phyloP scores from a whole-genome alignment of 23 red algal species.

The Gracilariopsis chorda region DNA sequence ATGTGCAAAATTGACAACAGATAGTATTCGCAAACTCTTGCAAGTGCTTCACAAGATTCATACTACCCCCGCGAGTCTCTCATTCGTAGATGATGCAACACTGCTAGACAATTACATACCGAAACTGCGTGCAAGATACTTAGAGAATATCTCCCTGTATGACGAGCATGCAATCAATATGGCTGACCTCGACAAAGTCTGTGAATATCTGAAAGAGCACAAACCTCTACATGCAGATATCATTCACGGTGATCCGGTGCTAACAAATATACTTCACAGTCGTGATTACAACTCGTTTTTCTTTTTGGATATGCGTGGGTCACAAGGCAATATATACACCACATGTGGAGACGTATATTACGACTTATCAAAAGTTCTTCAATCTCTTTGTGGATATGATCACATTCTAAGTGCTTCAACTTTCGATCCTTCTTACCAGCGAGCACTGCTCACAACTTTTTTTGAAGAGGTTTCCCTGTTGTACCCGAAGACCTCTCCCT shows the following conservation, averaged over 20 bases:
- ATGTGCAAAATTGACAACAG: background rate
- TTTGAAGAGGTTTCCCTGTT: background rate
- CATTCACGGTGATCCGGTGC: constrained; percentile 40
- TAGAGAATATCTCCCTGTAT: background rate
- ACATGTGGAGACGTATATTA: constrained; percentile 29
- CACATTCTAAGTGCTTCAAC: background rate
- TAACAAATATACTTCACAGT: constrained; percentile 25
- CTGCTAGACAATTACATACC: constrained; percentile 20
- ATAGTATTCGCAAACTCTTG: background rate
- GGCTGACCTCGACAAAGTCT: background rate
- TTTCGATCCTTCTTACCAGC: background rate
- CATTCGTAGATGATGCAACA: background rate
- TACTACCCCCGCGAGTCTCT: background rate
- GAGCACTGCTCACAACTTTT: background rate
- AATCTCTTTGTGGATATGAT: constrained; percentile 24
- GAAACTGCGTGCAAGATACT: constrained; percentile 1
- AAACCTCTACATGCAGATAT: background rate
- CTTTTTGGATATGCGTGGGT: constrained; percentile 23
- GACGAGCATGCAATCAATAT: background rate
- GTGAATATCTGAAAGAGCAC: background rate
- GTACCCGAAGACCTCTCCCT: background rate
- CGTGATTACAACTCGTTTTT: background rate
- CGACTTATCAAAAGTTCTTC: constrained; percentile 28
- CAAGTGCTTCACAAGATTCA: constrained; percentile 2
- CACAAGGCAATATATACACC: background rate